These are phyloP conservation scores for Fistulifera solaris DNA, from an alignment of 108 stramenopile genomes.

Conservation along the genomic window DNA sequence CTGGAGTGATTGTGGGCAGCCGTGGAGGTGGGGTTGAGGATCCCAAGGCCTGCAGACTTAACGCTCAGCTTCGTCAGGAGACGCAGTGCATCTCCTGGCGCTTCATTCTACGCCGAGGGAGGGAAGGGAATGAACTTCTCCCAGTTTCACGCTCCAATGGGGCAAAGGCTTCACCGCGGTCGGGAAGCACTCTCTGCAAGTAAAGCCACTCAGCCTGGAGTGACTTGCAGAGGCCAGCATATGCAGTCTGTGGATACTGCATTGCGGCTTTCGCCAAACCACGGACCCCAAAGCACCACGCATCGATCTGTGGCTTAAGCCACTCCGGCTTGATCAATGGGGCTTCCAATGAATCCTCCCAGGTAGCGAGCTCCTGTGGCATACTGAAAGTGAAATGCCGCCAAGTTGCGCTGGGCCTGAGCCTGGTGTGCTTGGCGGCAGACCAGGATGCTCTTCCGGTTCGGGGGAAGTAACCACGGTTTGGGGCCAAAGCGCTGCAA, in stretches of 20 bases:
- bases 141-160: neutral
- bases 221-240: slow-evolving; percentile 15
- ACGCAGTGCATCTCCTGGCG: too few species aligned
- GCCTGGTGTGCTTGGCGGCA: neutral
- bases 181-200: slow-evolving; percentile 5
- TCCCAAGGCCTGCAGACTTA: too few species aligned
- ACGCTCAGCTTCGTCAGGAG: too few species aligned
- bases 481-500: too few species aligned
- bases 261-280: slow-evolving; percentile 6
- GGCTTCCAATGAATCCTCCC: slow-evolving; percentile 11
- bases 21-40: too few species aligned
- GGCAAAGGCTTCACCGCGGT: neutral
- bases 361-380: slow-evolving; percentile 4
- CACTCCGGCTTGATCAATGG: neutral
- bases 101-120: too few species aligned
- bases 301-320: slow-evolving; percentile 8
- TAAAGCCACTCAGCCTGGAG: slow-evolving; percentile 16
- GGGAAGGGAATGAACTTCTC: too few species aligned
- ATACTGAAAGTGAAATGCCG: neutral
- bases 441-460: slow-evolving; percentile 6
- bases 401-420: too few species aligned
- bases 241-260: slow-evolving; percentile 12
- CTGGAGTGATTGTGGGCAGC: too few species aligned
- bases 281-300: slow-evolving; percentile 12
- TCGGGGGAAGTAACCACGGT: slow-evolving; percentile 13